phyloP scores from a whole-genome alignment of 73 alveolate genomes.

The Uronychia setigera region DNA sequence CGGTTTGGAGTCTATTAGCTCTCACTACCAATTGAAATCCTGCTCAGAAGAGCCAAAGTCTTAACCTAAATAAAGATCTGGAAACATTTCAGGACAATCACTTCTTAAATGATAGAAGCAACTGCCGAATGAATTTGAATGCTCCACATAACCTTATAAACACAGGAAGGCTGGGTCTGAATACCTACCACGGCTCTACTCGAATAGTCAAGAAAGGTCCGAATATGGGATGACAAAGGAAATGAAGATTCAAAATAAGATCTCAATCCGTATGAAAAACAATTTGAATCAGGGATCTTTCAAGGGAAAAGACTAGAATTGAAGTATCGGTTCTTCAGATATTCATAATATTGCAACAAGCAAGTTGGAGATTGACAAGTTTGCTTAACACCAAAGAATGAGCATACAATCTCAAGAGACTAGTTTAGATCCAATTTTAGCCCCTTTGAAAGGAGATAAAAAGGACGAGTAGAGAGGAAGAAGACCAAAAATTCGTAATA shows the following conservation, averaged over 20 bases:
- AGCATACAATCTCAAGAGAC: not conserved
- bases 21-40: not conserved
- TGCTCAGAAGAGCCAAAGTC: not conserved
- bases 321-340: too few relatives aligned
- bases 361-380: not conserved
- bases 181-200: not conserved
- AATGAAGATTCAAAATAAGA: not conserved
- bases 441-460: not conserved
- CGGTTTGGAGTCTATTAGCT: not conserved
- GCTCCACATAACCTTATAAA: not conserved
- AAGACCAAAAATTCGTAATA: not conserved
- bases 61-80: not conserved
- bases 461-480: not conserved
- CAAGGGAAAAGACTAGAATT: too few relatives aligned
- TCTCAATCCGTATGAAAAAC: not conserved
- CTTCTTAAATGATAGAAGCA: not conserved
- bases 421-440: too few relatives aligned
- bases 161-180: not conserved
- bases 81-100: not conserved
- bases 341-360: too few relatives aligned
- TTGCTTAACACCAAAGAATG: not conserved
- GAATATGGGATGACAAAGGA: not conserved
- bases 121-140: not conserved
- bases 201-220: not conserved
- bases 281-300: not conserved